These are phyloP conservation scores for Anthoceros angustus DNA, from an alignment of 225 moss, liverwort and hornwort species.

Conservation along the genomic window DNA sequence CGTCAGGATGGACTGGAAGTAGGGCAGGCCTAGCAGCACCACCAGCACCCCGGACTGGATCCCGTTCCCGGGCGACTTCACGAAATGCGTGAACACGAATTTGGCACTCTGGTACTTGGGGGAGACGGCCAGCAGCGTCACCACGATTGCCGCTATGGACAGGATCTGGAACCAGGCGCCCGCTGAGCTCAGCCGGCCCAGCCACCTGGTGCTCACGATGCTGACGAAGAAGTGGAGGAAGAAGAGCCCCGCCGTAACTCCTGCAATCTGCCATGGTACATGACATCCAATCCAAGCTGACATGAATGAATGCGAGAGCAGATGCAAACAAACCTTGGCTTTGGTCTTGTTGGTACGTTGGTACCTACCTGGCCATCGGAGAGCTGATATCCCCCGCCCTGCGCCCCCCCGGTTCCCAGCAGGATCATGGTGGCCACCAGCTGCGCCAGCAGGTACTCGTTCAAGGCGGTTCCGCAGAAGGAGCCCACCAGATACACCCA, in stretches of 20 bases:
- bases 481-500: slow-evolving; percentile 31
- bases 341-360: background rate
- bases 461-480: slow-evolving; percentile 30
- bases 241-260: slow-evolving; percentile 21
- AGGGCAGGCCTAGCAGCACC: slow-evolving; percentile 24
- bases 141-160: slow-evolving; percentile 18
- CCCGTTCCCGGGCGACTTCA: slow-evolving; percentile 16
- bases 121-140: slow-evolving; percentile 17
- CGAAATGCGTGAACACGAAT: slow-evolving; percentile 27
- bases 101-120: slow-evolving; percentile 20
- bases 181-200: slow-evolving; percentile 14
- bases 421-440: slow-evolving; percentile 19
- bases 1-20: slow-evolving; percentile 31
- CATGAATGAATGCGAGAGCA: too few species aligned
- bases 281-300: too few species aligned
- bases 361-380: slow-evolving; percentile 6
- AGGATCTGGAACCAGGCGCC: slow-evolving; percentile 27
- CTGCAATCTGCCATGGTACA: slow-evolving; percentile 12
- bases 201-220: slow-evolving; percentile 19
- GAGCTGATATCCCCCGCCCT: slow-evolving; percentile 4
- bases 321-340: too few species aligned
- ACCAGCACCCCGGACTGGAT: slow-evolving; percentile 16
- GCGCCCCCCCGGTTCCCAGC: slow-evolving; percentile 15
- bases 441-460: slow-evolving; percentile 28
- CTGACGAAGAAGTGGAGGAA: slow-evolving; percentile 18